A percentile compares a stretch with the other conserved stretches of the same genome.
Evolutionary conservation across 345 rosid genomes (phyloP).

Genomic region (Zanthoxylum bungeanum): DNA sequence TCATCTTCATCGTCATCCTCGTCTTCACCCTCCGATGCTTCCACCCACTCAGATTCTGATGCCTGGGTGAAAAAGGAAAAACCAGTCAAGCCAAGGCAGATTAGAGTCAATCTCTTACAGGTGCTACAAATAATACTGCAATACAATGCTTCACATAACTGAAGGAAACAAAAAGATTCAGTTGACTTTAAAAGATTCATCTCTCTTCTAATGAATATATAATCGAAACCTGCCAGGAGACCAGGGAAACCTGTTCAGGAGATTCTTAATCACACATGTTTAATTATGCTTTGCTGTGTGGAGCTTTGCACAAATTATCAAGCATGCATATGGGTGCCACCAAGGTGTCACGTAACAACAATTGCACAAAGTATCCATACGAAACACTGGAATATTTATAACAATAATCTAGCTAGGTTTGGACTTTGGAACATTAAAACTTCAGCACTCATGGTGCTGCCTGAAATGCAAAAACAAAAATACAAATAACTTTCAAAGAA

Average conservation of each 20-base stretch:
- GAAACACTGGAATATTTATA: neutral
- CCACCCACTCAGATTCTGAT: conserved; percentile 90
- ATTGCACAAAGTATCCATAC: neutral
- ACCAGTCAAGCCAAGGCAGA: conserved; percentile 4
- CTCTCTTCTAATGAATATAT: neutral
- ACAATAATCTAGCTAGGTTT: neutral
- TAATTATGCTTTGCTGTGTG: neutral
- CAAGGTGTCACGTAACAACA: neutral
- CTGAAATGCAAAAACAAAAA: neutral
- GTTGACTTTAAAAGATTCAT: neutral
- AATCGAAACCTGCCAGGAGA: too few species aligned
- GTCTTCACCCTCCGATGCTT: conserved; percentile 81
- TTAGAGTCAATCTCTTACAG: conserved; percentile 3
- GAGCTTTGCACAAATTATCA: neutral
- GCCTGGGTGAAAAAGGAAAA: conserved; percentile 41
- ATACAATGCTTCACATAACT: neutral
- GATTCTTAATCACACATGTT: neutral
- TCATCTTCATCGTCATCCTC: conserved; percentile 68
- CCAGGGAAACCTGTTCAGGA: neutral
- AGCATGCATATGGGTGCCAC: neutral
- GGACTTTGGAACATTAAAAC: neutral
- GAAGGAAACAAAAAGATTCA: neutral
- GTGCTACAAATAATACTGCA: conserved; percentile 5
- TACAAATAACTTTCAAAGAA: neutral
- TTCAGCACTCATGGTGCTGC: neutral